These are phyloP conservation scores for Nakaseomyces kungkrabaensis DNA, from an alignment of 1,139 yeast genomes.

Conservation along the genomic window DNA sequence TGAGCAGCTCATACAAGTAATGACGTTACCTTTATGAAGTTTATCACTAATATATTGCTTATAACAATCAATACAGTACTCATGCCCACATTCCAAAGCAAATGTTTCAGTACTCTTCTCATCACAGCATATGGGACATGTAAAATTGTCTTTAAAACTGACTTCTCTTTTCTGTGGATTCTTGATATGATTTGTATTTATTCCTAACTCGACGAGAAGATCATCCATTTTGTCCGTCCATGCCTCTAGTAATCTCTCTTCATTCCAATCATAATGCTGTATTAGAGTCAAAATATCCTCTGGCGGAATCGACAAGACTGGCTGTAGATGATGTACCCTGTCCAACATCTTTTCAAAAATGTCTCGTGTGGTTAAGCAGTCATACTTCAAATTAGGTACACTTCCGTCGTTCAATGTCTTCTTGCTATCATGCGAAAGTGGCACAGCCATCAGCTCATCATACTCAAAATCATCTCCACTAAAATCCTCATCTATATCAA, in stretches of 20 bases:
- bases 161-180: slow-evolving; percentile 13
- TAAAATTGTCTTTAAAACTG: slow-evolving; percentile 29
- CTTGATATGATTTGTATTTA: slow-evolving; percentile 22
- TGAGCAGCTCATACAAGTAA: slow-evolving; percentile 54
- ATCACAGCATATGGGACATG: slow-evolving; percentile 68
- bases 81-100: slow-evolving; percentile 58
- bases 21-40: slow-evolving; percentile 44
- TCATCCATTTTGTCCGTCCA: slow-evolving; percentile 47
- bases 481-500: slow-evolving; percentile 17
- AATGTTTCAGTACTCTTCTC: slow-evolving; percentile 36
- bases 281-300: slow-evolving; percentile 40
- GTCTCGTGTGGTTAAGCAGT: slow-evolving; percentile 25
- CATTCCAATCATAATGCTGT: slow-evolving; percentile 61
- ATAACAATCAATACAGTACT: slow-evolving; percentile 62
- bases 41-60: slow-evolving; percentile 45
- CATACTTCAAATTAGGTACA: slow-evolving; percentile 21
- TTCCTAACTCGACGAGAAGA: slow-evolving; percentile 42
- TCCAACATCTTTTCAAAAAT: slow-evolving; percentile 23
- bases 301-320: slow-evolving; percentile 21
- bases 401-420: slow-evolving; percentile 16
- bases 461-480: slow-evolving; percentile 7
- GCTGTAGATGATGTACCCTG: slow-evolving; percentile 22
- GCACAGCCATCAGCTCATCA: slow-evolving; percentile 12
- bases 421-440: slow-evolving; percentile 5
- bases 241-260: slow-evolving; percentile 57